A percentile compares a stretch with the other conserved stretches of the same genome.
These are phyloP conservation scores for Vigna mungo DNA, from an alignment of 306 rosid species.

Conservation along the genomic window DNA sequence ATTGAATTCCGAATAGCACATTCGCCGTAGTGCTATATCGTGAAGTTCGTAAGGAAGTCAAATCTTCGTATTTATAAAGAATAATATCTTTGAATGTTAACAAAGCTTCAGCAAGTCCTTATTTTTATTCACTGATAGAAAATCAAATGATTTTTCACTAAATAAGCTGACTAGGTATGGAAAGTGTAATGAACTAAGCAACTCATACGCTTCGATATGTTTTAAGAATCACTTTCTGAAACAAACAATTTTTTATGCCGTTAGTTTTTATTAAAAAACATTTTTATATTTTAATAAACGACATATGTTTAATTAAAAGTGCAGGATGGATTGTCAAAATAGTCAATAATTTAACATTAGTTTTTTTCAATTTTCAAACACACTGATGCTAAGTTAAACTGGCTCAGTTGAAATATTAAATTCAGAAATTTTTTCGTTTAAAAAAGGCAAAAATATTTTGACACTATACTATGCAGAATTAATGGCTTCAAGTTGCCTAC, in stretches of 20 bases:
- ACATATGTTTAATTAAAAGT: background rate
- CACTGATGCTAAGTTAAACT: background rate
- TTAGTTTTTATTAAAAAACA: background rate
- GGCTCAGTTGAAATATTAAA: constrained; percentile 5
- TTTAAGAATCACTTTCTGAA: background rate
- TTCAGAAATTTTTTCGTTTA: background rate
- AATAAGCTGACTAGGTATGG: background rate
- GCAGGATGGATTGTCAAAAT: background rate
- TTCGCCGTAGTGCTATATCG: background rate
- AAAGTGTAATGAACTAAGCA: background rate
- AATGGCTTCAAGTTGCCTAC: constrained; percentile 87
- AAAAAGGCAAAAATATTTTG: background rate
- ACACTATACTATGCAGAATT: constrained; percentile 63
- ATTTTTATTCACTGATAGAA: background rate
- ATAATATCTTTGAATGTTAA: background rate
- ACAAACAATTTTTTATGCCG: background rate
- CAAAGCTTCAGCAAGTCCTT: background rate
- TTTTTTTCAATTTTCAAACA: background rate
- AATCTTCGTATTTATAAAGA: background rate
- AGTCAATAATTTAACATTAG: background rate
- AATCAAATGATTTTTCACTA: background rate
- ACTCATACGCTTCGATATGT: no score
- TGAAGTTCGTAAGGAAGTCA: background rate
- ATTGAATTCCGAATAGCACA: background rate
- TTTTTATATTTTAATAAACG: background rate